phyloP scores from a whole-genome alignment of 306 rosid genomes.

The Fragaria ananassa region DNA sequence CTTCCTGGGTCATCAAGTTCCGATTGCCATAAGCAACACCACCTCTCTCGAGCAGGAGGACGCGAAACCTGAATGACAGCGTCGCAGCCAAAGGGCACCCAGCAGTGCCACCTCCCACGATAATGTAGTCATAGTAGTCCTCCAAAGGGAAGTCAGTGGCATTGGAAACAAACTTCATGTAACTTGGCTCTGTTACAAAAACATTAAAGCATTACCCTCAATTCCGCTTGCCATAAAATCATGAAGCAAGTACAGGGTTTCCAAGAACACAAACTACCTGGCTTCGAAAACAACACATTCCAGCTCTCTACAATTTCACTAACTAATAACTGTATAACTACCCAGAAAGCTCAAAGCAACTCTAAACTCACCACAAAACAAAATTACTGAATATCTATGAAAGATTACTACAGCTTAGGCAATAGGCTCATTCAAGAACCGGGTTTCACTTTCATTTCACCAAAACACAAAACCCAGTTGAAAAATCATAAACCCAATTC shows the following conservation, averaged over 20 bases:
- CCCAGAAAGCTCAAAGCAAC: background rate
- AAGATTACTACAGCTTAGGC: background rate
- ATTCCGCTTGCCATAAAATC: background rate
- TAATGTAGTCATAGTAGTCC: conserved; percentile 83
- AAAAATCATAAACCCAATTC: background rate
- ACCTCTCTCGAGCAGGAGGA: conserved; percentile 74
- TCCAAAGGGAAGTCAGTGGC: conserved; percentile 57
- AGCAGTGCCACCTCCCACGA: conserved; percentile 91
- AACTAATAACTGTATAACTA: background rate
- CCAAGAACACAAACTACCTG: background rate
- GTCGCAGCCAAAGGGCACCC: conserved; percentile 95
- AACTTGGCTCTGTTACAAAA: conserved; percentile 33
- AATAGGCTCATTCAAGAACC: background rate
- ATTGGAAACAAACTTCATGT: conserved; percentile 54
- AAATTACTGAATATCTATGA: background rate
- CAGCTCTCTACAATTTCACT: background rate
- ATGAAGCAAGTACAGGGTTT: background rate
- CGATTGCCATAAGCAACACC: conserved; percentile 41
- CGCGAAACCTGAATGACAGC: conserved; percentile 45
- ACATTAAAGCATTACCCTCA: background rate
- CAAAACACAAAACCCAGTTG: background rate
- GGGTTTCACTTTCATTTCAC: conserved; percentile 3
- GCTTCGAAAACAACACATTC: background rate
- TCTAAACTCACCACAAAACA: background rate
- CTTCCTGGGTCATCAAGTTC: conserved; percentile 69